Base-by-base conservation (phyloP, 176 grass and related monocot genomes). In the Ensete glaucum region DNA sequence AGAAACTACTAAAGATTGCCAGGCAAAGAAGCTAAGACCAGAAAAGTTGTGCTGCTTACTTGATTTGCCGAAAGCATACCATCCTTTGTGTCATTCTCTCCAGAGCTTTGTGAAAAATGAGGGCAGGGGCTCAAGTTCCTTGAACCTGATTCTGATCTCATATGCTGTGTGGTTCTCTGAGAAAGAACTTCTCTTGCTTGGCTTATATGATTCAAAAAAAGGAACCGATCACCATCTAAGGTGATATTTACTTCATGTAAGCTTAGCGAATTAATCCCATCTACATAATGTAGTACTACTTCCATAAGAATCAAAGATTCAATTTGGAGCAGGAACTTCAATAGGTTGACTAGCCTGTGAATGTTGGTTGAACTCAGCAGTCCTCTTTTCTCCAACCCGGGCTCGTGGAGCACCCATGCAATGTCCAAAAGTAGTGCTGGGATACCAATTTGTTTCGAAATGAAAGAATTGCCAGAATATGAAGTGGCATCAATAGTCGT, bases 321-420 rank as follows among this genome's bases (percentile, higher is more conserved):
- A 14, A 88, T 92, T 19, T 71, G 72, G 74, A 96, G 73, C 75
- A 96, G 73, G 70, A 92, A 96, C 53, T 82, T 87, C 53, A 96
- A 23, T 52, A 96, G 58, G 55, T 58, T 82, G 27, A 84, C 64
- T 75, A 88, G 92, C 80, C 92, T 89, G 58, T 89, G 78, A 53
- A 86, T 78, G 87, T 89, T 89, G 80, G 78, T 76, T 60, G 67
- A 78, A 82, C 84, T 85, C 57, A 86, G 64, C 43, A 82, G 49
- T 77, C 81, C 81, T 53, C 79, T 83, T 82, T 89, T 84, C 4
- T 92, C 79, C 62, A 63, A 55, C 67, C 69, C 62, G 78, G 84
- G 77, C 24, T 84, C 85, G 73, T 71, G 89, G 78, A 92, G 84
- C 76, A 89, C 82, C 92, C 92, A 96, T 80, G 87, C 92, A 71